Evolutionary conservation across 257 asterid species (phyloP).

Genomic region (Voacanga thouarsii): DNA sequence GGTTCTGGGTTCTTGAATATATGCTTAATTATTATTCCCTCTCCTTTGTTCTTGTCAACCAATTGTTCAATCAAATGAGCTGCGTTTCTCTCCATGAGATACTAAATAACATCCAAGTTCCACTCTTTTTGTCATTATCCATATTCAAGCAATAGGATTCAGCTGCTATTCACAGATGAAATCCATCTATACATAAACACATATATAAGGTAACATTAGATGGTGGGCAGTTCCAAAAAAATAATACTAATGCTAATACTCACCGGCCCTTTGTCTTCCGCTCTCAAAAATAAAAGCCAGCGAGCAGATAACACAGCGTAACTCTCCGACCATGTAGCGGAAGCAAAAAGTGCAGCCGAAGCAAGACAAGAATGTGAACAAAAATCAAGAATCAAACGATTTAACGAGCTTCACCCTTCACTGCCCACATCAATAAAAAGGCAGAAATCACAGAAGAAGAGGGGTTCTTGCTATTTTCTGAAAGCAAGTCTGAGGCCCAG

Average conservation of each 20-base stretch:
- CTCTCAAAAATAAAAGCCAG: not conserved
- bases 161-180: not conserved
- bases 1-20: too few relatives aligned
- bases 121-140: not conserved
- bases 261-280: not conserved
- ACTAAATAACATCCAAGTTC: not conserved
- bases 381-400: not conserved
- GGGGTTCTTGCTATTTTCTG: not conserved
- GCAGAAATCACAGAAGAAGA: not conserved
- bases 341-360: not conserved
- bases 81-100: not conserved
- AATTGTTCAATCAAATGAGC: not conserved
- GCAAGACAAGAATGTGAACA: not conserved
- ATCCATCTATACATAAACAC: not conserved
- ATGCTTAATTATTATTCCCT: too few relatives aligned
- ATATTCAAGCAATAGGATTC: not conserved
- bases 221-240: not conserved
- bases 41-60: not conserved
- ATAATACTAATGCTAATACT: not conserved
- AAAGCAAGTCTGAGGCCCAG: not conserved
- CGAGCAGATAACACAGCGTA: not conserved
- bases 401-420: not conserved
- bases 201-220: not conserved
- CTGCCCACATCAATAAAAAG: not conserved
- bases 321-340: not conserved